Evolutionary conservation across 202 grass and related monocot genomes (phyloP).

Genomic region (Cymbopogon flexuosus): DNA sequence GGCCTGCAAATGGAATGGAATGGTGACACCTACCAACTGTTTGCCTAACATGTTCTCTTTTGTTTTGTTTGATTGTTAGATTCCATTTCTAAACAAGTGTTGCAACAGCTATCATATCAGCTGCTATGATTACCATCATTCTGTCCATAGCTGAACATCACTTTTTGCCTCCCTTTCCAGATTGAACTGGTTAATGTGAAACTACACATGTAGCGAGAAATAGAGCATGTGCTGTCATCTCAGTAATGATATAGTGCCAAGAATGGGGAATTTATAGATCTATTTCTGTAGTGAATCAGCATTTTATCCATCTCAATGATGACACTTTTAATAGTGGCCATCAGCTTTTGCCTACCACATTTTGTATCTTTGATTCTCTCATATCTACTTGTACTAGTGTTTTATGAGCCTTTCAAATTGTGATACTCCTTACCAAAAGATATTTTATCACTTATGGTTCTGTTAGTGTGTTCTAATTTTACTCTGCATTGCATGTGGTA

Average conservation of each 20-base stretch:
- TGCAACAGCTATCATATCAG: slow-evolving; percentile 40
- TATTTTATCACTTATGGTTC: not conserved
- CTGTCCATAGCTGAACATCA: not conserved
- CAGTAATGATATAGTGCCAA: not conserved
- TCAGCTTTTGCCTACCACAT: not conserved
- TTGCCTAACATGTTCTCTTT: slow-evolving; percentile 12
- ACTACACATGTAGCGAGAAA: not conserved
- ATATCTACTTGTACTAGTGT: not conserved
- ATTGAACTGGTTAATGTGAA: not conserved
- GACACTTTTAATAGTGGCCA: not conserved
- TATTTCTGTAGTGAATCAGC: not conserved
- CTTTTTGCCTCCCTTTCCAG: not conserved
- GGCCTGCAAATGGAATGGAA: slow-evolving; percentile 23
- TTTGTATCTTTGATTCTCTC: not conserved
- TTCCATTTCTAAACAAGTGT: slow-evolving; percentile 27
- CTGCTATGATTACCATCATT: slow-evolving; percentile 25
- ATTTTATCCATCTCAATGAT: not conserved
- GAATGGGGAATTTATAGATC: not conserved
- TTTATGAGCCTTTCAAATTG: slow-evolving; percentile 1
- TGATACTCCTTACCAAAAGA: not conserved
- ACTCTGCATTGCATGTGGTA: not conserved
- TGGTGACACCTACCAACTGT: slow-evolving; percentile 34
- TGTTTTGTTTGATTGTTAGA: slow-evolving; percentile 36
- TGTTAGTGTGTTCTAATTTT: not conserved
- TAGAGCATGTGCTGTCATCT: not conserved